phyloP scores from a whole-genome alignment of 768 basidiomycete species.

The Kondoa malvinella region DNA sequence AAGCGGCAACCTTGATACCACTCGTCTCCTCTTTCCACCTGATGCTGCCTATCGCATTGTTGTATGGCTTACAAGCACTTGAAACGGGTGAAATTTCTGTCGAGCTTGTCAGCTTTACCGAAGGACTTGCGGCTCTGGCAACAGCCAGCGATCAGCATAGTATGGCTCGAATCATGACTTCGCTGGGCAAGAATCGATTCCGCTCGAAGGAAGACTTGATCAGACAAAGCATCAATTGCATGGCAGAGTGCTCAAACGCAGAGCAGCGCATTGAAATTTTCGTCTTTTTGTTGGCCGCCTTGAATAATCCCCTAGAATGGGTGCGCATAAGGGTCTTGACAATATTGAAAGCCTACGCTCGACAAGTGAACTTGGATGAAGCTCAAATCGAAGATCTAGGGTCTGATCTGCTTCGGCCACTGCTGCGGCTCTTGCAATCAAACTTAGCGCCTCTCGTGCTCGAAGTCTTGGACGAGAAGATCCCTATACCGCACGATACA shows the following conservation, averaged over 20 bases:
- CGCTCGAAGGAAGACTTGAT: conserved; percentile 85
- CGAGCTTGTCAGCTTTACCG: conserved; percentile 50
- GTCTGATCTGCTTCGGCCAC: conserved; percentile 75
- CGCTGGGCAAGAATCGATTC: conserved; percentile 72
- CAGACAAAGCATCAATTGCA: conserved; percentile 64
- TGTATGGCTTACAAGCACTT: conserved; percentile 76
- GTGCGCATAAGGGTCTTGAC: conserved; percentile 66
- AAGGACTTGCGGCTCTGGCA: conserved; percentile 55
- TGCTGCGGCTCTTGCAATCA: conserved; percentile 60
- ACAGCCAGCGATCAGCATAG: conserved; percentile 54
- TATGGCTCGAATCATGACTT: conserved; percentile 72
- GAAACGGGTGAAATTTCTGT: conserved; percentile 44
- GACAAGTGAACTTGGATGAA: conserved; percentile 57
- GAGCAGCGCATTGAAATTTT: conserved; percentile 55
- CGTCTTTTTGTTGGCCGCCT: conserved; percentile 66
- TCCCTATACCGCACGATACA: background rate
- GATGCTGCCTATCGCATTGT: conserved; percentile 52
- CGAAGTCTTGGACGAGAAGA: conserved; percentile 67
- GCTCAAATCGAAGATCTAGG: conserved; percentile 56
- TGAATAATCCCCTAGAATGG: conserved; percentile 69
- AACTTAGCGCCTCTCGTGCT: conserved; percentile 71
- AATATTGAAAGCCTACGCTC: conserved; percentile 71
- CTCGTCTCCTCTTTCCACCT: conserved; percentile 27
- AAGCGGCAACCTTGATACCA: background rate
- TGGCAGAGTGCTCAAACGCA: conserved; percentile 63